phyloP scores from a whole-genome alignment of 371 early-diverging fungal species.

The Actinomucor elegans region DNA sequence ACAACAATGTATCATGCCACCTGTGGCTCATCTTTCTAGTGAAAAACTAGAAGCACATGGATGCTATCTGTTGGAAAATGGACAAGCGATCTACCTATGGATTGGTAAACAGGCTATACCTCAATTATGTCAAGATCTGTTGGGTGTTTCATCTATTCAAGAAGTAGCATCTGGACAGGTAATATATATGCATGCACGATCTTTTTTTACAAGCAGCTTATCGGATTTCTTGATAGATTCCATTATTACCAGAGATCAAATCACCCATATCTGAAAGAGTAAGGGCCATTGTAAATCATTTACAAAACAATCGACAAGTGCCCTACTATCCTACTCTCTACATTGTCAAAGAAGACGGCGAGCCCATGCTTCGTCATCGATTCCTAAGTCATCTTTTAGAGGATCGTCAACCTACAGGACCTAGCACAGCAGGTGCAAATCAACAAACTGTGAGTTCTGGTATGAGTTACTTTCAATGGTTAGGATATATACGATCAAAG shows the following conservation, averaged over 20 bases:
- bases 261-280: slow-evolving; percentile 43
- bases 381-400: slow-evolving; percentile 71
- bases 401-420: slow-evolving; percentile 48
- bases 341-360: slow-evolving; percentile 78
- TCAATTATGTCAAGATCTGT: slow-evolving; percentile 56
- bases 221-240: background rate
- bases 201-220: background rate
- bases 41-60: slow-evolving; percentile 79
- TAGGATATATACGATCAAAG: slow-evolving; percentile 47
- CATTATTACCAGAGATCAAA: slow-evolving; percentile 41
- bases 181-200: slow-evolving; percentile 6
- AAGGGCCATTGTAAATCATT: slow-evolving; percentile 28
- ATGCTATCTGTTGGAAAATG: slow-evolving; percentile 71
- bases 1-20: slow-evolving; percentile 24
- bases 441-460: slow-evolving; percentile 58
- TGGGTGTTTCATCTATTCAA: slow-evolving; percentile 41
- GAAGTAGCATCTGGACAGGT: slow-evolving; percentile 44
- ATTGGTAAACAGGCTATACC: slow-evolving; percentile 69
- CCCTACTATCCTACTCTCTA: slow-evolving; percentile 44
- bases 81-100: slow-evolving; percentile 73
- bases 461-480: slow-evolving; percentile 79
- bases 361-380: slow-evolving; percentile 56
- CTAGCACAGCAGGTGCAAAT: slow-evolving; percentile 41
- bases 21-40: too few relatives aligned
- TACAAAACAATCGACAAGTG: slow-evolving; percentile 58